These are phyloP conservation scores for Liquidambar formosana DNA, from an alignment of 164 flowering plant species.

Conservation along the genomic window DNA sequence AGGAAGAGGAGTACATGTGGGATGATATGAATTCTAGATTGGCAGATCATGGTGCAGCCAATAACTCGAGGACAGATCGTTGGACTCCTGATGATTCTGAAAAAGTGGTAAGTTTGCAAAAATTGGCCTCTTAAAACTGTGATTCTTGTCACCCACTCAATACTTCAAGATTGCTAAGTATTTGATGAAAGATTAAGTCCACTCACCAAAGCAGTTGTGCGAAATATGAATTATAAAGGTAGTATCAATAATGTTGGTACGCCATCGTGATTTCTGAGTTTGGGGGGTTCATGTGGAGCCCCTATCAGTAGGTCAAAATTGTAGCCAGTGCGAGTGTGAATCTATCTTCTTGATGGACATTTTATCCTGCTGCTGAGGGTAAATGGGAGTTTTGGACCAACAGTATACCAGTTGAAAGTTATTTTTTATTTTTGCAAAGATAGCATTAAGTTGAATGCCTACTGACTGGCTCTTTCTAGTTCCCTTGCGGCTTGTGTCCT, in stretches of 20 bases:
- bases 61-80: conserved; percentile 41
- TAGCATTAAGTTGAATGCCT: too few species aligned
- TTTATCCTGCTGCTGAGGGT: background rate
- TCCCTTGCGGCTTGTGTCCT: too few species aligned
- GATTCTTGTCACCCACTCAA: background rate
- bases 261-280: too few species aligned
- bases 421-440: too few species aligned
- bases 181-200: background rate
- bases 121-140: background rate
- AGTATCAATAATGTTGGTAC: too few species aligned
- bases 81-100: conserved; percentile 52
- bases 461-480: too few species aligned
- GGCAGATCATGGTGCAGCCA: conserved; percentile 39
- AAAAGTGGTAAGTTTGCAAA: conserved; percentile 40
- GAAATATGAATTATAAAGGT: too few species aligned
- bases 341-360: too few species aligned
- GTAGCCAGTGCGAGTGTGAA: too few species aligned
- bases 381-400: background rate
- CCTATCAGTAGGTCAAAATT: too few species aligned
- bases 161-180: background rate
- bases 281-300: too few species aligned
- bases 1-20: conserved; percentile 94
- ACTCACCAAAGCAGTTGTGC: background rate
- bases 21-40: conserved; percentile 63
- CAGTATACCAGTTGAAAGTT: too few species aligned